These are phyloP conservation scores for Cryomyces minteri DNA, from an alignment of 495 filamentous ascomycete genomes.

Conservation along the genomic window DNA sequence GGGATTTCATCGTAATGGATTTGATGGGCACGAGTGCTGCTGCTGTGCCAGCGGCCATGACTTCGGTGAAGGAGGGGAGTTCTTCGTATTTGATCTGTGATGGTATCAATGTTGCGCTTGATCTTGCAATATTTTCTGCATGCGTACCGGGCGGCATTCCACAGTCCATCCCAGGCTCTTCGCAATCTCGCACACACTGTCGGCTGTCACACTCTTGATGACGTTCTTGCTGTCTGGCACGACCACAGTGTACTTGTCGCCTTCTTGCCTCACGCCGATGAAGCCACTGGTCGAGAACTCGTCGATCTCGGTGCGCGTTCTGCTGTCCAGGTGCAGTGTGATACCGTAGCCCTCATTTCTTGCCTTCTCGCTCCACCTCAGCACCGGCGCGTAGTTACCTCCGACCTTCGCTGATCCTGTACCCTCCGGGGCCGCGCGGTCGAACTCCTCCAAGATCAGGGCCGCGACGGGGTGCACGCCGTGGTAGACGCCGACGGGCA, in stretches of 20 bases:
- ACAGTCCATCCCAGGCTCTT: slow-evolving; percentile 17
- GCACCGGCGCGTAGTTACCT: slow-evolving; percentile 40
- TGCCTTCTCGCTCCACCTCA: slow-evolving; percentile 23
- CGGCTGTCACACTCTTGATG: slow-evolving; percentile 16
- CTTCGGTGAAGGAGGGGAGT: slow-evolving; percentile 55
- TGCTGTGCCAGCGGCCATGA: slow-evolving; percentile 84
- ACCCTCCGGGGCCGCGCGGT: slow-evolving; percentile 34
- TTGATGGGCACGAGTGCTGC: slow-evolving; percentile 81
- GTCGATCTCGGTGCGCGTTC: slow-evolving; percentile 24
- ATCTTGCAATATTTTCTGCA: neutral
- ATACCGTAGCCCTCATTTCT: slow-evolving; percentile 24
- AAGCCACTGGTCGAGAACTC: slow-evolving; percentile 31
- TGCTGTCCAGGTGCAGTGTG: slow-evolving; percentile 29
- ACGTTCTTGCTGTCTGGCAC: slow-evolving; percentile 22
- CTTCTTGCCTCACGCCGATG: slow-evolving; percentile 9
- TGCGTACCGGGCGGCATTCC: slow-evolving; percentile 11
- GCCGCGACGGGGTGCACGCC: slow-evolving; percentile 21
- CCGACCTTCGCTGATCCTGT: slow-evolving; percentile 37
- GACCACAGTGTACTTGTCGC: slow-evolving; percentile 9
- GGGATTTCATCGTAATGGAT: slow-evolving; percentile 57
- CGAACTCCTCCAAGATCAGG: slow-evolving; percentile 35
- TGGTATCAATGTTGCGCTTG: neutral
- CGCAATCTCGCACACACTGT: slow-evolving; percentile 13
- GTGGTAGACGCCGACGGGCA: slow-evolving; percentile 22
- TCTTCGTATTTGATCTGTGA: slow-evolving; percentile 60